A percentile compares a stretch with the other conserved stretches of the same genome.
phyloP scores from a whole-genome alignment of 2,329 filamentous ascomycete species.

The Lasiodiplodia citricola region DNA sequence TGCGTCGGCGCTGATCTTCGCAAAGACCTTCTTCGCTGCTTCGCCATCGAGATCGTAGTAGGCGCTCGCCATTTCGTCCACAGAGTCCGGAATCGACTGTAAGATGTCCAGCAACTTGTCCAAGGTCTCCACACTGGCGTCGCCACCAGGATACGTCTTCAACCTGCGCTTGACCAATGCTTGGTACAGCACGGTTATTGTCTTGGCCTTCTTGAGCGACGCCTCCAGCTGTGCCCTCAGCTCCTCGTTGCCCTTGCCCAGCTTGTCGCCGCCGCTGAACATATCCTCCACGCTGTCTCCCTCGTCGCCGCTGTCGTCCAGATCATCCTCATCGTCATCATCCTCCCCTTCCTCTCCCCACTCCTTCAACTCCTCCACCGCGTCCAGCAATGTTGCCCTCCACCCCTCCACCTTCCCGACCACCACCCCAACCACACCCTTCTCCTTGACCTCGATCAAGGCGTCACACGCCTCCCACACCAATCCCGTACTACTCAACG shows the following conservation, averaged over 20 bases:
- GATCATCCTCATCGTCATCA: conserved; percentile 43
- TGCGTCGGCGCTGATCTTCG: conserved; percentile 65
- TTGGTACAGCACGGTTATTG: conserved; percentile 71
- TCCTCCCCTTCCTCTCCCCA: conserved; percentile 74
- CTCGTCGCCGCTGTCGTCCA: conserved; percentile 44
- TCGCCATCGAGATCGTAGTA: conserved; percentile 73
- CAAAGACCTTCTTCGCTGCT: conserved; percentile 64
- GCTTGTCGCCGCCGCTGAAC: conserved; percentile 54
- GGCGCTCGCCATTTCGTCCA: conserved; percentile 71
- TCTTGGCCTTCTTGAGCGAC: conserved; percentile 68
- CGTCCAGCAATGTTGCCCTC: conserved; percentile 77
- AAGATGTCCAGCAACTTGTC: conserved; percentile 65
- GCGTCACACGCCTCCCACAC: conserved; percentile 86
- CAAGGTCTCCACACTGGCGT: conserved; percentile 34
- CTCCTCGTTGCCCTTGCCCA: conserved; percentile 66
- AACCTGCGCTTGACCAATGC: conserved; percentile 73
- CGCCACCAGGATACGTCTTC: conserved; percentile 54
- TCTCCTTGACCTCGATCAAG: conserved; percentile 65
- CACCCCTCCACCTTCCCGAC: conserved; percentile 75
- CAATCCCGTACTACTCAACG: conserved; percentile 71
- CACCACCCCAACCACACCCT: conserved; percentile 73
- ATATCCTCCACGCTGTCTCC: conserved; percentile 69
- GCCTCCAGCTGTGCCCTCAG: conserved; percentile 70
- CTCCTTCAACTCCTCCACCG: conserved; percentile 83
- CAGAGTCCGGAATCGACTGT: conserved; percentile 66